Conservation (phyloP, 345 rosid species). For the Excoecaria cochinchinensis region DNA sequence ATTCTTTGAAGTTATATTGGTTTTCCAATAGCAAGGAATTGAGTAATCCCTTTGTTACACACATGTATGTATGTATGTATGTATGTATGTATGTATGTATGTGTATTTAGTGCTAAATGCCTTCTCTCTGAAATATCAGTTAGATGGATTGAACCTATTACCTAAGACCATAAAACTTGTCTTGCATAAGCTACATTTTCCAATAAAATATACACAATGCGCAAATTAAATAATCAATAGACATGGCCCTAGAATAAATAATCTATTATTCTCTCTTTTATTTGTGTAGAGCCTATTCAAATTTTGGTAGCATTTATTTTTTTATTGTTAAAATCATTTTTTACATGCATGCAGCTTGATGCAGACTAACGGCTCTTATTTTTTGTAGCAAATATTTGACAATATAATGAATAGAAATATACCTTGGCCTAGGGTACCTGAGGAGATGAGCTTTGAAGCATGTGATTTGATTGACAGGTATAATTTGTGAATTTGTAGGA, state of each 20-base stretch:
- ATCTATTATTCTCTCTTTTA: too few relatives aligned
- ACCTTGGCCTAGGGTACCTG: constrained; percentile 87
- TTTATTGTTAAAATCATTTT: constrained; percentile 2
- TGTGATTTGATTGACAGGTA: constrained; percentile 83
- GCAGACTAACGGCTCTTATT: constrained; percentile 12
- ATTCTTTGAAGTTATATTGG: neutral
- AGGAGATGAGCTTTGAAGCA: constrained; percentile 75
- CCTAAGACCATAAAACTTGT: too few relatives aligned
- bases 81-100: too few relatives aligned
- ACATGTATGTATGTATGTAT: too few relatives aligned
- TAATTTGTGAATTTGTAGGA: constrained; percentile 28
- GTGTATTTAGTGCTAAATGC: too few relatives aligned
- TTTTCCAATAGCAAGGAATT: neutral
- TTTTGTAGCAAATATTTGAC: constrained; percentile 83
- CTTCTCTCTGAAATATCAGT: too few relatives aligned
- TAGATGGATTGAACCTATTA: too few relatives aligned
- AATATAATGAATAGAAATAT: constrained; percentile 86
- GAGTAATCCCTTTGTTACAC: too few relatives aligned
- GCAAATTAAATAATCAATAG: too few relatives aligned
- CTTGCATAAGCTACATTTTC: too few relatives aligned
- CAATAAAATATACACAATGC: too few relatives aligned
- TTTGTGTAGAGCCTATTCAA: neutral
- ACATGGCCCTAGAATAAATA: too few relatives aligned
- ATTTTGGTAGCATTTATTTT: neutral
- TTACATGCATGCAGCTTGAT: constrained; percentile 10